phyloP scores from a whole-genome alignment of 2,329 filamentous ascomycete genomes.

The Pseudogymnoascus sp. region DNA sequence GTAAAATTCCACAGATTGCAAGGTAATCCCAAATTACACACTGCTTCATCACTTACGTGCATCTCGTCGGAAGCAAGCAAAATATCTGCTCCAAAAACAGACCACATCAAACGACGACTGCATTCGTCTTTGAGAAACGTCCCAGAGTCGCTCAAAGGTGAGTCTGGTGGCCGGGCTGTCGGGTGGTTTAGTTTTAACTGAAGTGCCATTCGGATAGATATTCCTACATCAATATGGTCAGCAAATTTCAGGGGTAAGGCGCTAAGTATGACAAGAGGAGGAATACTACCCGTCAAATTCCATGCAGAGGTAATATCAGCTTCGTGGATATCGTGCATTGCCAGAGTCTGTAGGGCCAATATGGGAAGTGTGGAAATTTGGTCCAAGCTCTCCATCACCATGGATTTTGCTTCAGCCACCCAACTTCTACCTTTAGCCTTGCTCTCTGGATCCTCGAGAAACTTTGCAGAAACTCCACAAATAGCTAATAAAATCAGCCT shows the following conservation, averaged over 20 bases:
- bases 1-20: conserved; percentile 12
- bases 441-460: neutral
- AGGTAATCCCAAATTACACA: neutral
- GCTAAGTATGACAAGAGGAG: neutral
- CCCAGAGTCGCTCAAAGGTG: neutral
- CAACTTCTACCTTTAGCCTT: neutral
- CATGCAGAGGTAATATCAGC: conserved; percentile 8
- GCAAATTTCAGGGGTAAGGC: neutral
- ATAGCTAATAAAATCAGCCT: neutral
- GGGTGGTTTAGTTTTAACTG: conserved; percentile 5
- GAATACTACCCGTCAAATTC: conserved; percentile 10
- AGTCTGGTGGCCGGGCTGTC: no score
- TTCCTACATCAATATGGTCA: neutral
- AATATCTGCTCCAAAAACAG: conserved; percentile 6
- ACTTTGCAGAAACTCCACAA: conserved; percentile 11
- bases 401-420: conserved; percentile 8
- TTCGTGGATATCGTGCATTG: conserved; percentile 9
- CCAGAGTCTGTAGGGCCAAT: conserved; percentile 1
- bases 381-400: neutral
- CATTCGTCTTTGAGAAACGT: conserved; percentile 10
- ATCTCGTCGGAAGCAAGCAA: conserved; percentile 11
- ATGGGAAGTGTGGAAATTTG: conserved; percentile 8
- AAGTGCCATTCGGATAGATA: conserved; percentile 11
- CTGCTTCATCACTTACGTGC: conserved; percentile 2
- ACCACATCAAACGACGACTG: conserved; percentile 10